Evolutionary conservation across 164 flowering plant species (phyloP), one percentile per base, ranked within the genome.

Genomic region (grape (Vitis vinifera)): DNA sequence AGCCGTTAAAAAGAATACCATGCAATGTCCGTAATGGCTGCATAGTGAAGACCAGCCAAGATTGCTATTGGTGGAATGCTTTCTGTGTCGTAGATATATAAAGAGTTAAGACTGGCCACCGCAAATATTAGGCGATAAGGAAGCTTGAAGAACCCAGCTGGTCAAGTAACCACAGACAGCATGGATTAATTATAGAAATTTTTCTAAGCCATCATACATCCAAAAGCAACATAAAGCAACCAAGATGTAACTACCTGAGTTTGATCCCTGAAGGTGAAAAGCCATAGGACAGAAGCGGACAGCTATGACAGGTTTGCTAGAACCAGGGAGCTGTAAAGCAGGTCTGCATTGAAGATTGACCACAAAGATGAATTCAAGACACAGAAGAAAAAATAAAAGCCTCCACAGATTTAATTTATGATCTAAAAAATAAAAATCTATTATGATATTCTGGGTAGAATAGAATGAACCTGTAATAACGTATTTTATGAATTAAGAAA

Each of bases 1-100:
- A 27, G 16, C 4, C 23, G 1, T 9, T 51, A 19, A 29, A 49
- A 5, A 7, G 9, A 55, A 37, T 85, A 96, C 99, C 99, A 96
- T 67, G 98, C 83, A 59, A 96, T 88, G 72, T 96, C 99, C 12
- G 99, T 96, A 72, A 96, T 82, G 23, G 99, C 91, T 65, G 98
- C 97, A 83, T 96, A 96, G 68, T 96, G 99, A 77, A 96, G 86
- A 58, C 99, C 99, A 67, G 98, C 97, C 73, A 88, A 85, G 44
- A 96, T 59, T 71, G 92, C 93, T 68, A 96, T 84, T 47, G 99
- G 99, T 65, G 85, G 66, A 77, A 80, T 74, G 74, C 94, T 86
- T 73, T 96, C 95, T 0, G 99, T 89, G 79, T 96, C 98, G 72
- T 92, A 96, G 29, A 96, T 78, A 75, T 93, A 93, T 53, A 96